Base-by-base conservation (phyloP, 495 filamentous ascomycete genomes). In the Melanomma pulvis-pyrius region DNA sequence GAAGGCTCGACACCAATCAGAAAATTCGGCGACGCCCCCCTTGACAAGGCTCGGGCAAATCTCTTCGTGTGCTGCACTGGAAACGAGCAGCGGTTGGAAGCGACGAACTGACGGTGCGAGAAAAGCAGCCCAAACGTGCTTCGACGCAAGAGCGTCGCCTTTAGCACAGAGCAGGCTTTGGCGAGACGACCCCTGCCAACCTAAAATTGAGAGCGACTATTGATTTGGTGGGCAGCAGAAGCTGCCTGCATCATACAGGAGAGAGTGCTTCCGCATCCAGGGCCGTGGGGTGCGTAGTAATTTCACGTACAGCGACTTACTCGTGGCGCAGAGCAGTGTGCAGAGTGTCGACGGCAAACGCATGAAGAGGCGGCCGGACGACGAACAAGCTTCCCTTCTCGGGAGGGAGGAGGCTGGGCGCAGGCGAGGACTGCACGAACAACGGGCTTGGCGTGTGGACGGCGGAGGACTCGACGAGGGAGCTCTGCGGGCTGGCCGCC, bases 111-210 rank as follows among this genome's bases (percentile, higher is more conserved):
- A 65, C 58, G 32, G 4, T 34, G n/a, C 15, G 21, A 24, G 50
- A 48, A 48, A 51, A 29, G 65, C 22, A 66, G 52, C 53, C 68
- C 63, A 68, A 68, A 71, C 64, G 55, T 68, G 61, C 69, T 39
- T 68, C 63, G 67, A 52, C 49, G 67, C 67, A 65, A 64, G 53
- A 60, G 34, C 34, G 41, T 30, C 60, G 47, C 63, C 50, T 49
- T 67, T 55, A 64, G 59, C 57, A 63, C 68, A 68, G 41, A 47
- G 65, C 69, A 71, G 69, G 69, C 65, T 61, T 71, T 65, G 69
- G 65, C 69, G 69, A 71, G 50, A 22, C 47, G 46, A 28, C 54
- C 55, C 65, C 53, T 44, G 50, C 46, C 24, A 58, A 57, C 56
- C 50, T 58, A 68, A 65, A 56, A 44, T 65, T 57, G 41, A 64